These are phyloP conservation scores for Atkinsonella hypoxylon DNA, from an alignment of 2,329 filamentous ascomycete genomes.

Conservation along the genomic window DNA sequence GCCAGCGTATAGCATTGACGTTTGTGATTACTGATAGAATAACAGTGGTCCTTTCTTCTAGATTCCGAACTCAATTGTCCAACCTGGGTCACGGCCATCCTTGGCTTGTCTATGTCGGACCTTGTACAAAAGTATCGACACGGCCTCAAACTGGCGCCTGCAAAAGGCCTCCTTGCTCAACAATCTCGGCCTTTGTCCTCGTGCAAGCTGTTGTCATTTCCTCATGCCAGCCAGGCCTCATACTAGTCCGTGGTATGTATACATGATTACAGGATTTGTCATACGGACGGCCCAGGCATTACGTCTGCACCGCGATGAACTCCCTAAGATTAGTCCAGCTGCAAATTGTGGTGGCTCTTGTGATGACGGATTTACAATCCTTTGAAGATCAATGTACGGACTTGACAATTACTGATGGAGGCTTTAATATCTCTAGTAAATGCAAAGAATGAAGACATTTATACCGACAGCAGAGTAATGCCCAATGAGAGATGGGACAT, in stretches of 20 bases:
- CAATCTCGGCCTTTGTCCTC: constrained; percentile 43
- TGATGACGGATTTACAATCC: constrained; percentile 46
- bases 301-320: constrained; percentile 46
- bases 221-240: constrained; percentile 40
- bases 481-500: constrained; percentile 42
- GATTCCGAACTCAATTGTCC: too few relatives aligned
- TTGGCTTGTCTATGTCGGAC: constrained; percentile 34
- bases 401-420: constrained; percentile 30
- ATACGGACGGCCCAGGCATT: constrained; percentile 42
- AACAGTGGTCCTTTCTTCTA: too few relatives aligned
- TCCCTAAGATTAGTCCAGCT: constrained; percentile 50
- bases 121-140: constrained; percentile 37
- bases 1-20: background rate
- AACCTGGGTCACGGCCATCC: constrained; percentile 31
- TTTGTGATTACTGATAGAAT: too few relatives aligned
- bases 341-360: constrained; percentile 51
- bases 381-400: constrained; percentile 47
- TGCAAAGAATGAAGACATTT: constrained; percentile 42
- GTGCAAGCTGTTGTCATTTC: constrained; percentile 49
- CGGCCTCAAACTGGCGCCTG: constrained; percentile 46
- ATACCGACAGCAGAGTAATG: constrained; percentile 31
- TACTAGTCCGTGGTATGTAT: constrained; percentile 42
- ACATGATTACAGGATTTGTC: constrained; percentile 52
- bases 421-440: constrained; percentile 47
- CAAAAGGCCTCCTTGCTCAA: constrained; percentile 50